Evolutionary conservation across 2,329 filamentous ascomycete genomes (phyloP), one percentile per base, ranked within the genome.

Genomic region (Arthroderma uncinatum): DNA sequence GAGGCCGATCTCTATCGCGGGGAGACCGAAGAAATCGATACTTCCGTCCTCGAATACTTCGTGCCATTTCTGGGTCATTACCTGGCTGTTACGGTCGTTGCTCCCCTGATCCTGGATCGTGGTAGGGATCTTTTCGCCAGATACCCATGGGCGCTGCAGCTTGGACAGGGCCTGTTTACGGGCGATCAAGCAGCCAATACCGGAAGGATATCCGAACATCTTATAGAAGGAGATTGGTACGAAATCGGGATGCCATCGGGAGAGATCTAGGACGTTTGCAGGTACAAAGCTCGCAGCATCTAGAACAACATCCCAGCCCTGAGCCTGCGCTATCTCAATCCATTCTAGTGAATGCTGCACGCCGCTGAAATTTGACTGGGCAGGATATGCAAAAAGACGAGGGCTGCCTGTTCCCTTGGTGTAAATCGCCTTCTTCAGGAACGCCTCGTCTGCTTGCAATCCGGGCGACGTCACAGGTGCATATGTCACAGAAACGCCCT

Each of bases 281-380:
- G 82, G 82, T n/a, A 81, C 80, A 36, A 83, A 73, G 9, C 83
- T 83, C 1, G 84, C 83, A 2, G 81, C 82, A 62, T 87, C 84
- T 21, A 81, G 70, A 23, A 83, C 75, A 8, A 77, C 81, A 65
- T 82, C 74, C 34, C 64, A 64, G 19, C 62, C 57, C 14, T 57
- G 57, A 9, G 53, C 19, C 21, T 57, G 37, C 58, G 61, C 60
- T 56, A 64, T 65, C 14, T 71, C 69, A 9, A 74, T 69, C 84
- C 84, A 87, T 0, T 71, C 67, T 28, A 82, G 68, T 2, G 84
- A 82, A 42, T 86, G 70, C 58, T 83, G 76, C 19, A 81, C 75
- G 6, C 84, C 84, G 44, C 81, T 84, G 76, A 87, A 82, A 65
- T 87, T 87, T 28, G 83, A 86, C 66, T 87, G 84, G 0, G 80